These are phyloP conservation scores for Croton setiger DNA, from an alignment of 441 rosid species.

Conservation along the genomic window DNA sequence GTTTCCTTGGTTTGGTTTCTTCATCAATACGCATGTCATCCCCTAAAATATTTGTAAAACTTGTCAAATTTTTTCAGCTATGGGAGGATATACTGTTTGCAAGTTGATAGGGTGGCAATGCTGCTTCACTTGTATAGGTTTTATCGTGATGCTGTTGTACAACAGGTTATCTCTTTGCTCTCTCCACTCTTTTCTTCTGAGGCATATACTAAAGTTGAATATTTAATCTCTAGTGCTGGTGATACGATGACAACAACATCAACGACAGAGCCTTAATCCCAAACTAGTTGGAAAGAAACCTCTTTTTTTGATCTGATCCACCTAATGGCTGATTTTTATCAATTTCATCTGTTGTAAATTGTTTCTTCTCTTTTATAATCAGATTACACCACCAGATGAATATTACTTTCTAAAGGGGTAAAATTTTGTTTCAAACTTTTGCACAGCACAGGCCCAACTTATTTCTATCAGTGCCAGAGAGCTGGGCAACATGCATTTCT, in stretches of 20 bases:
- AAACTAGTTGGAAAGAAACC: neutral
- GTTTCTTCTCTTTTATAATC: neutral
- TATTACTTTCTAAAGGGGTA: neutral
- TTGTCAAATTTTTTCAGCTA: conserved; percentile 54
- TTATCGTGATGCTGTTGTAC: conserved; percentile 95
- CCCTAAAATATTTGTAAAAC: conserved; percentile 12
- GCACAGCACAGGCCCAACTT: neutral
- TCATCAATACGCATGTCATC: conserved; percentile 15
- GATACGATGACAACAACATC: too few species aligned
- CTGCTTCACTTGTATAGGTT: conserved; percentile 83
- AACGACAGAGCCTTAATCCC: too few species aligned
- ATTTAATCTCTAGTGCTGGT: neutral
- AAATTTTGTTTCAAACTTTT: neutral
- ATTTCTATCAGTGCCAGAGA: conserved; percentile 1
- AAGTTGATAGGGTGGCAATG: conserved; percentile 97
- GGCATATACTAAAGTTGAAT: neutral
- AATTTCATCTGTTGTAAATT: neutral
- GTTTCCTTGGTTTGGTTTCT: conserved; percentile 29
- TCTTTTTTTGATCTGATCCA: too few species aligned
- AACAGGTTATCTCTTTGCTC: conserved; percentile 51
- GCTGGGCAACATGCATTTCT: conserved; percentile 4
- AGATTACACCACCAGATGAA: neutral
- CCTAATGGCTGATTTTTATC: neutral
- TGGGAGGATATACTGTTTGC: conserved; percentile 98
- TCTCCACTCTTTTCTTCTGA: neutral